A percentile compares a stretch with the other conserved stretches of the same genome.
These are phyloP conservation scores for Pseudogymnoascus sp. DNA, from an alignment of 2,329 filamentous ascomycete genomes.

Conservation along the genomic window DNA sequence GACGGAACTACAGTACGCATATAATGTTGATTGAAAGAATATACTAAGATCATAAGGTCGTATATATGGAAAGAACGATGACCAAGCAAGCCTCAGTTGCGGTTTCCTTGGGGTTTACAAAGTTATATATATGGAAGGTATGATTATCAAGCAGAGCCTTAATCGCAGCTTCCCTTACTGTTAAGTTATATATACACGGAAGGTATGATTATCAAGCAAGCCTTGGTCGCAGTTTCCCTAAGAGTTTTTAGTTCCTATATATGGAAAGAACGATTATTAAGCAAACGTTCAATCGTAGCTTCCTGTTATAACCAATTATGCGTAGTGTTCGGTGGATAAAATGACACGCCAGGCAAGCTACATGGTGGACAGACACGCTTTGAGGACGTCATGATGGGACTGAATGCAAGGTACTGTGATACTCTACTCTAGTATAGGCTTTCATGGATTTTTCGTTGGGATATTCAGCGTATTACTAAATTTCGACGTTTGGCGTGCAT, in stretches of 20 bases:
- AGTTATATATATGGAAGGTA: neutral
- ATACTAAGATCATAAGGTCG: too few species aligned
- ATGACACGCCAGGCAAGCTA: too few species aligned
- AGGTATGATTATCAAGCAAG: neutral
- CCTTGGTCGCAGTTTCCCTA: too few species aligned
- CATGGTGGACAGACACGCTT: too few species aligned
- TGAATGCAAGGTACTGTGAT: too few species aligned
- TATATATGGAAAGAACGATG: neutral
- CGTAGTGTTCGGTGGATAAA: too few species aligned
- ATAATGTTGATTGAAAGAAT: neutral
- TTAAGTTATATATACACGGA: neutral
- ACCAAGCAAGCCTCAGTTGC: neutral
- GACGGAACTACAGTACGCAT: too few species aligned
- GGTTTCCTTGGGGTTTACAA: neutral
- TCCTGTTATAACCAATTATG: neutral
- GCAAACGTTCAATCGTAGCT: neutral
- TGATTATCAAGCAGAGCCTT: neutral
- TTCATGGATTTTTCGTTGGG: too few species aligned
- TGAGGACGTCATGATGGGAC: too few species aligned
- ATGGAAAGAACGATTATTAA: neutral
- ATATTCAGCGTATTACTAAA: too few species aligned
- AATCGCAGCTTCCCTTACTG: neutral
- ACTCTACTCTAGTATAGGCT: too few species aligned
- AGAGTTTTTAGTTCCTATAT: neutral
- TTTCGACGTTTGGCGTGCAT: too few species aligned